Conservation (phyloP, 345 rosid species). For the Acer saccharum region DNA sequence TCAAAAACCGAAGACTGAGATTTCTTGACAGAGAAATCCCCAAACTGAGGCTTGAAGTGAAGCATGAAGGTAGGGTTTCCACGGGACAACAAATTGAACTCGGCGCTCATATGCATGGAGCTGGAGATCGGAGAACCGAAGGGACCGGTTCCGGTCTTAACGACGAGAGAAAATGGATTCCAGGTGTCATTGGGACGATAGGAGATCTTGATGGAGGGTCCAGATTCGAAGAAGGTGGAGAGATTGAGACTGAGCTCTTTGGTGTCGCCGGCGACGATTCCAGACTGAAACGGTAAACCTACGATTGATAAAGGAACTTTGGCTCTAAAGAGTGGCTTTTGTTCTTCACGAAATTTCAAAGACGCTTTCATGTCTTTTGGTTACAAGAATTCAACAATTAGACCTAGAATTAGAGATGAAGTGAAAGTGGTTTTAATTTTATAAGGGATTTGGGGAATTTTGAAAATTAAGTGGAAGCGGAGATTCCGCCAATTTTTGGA, state of each 20-base stretch:
- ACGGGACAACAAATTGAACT: slow-evolving; percentile 64
- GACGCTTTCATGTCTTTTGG: slow-evolving; percentile 73
- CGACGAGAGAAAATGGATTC: slow-evolving; percentile 82
- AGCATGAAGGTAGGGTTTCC: slow-evolving; percentile 90
- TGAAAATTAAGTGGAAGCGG: slow-evolving; percentile 13
- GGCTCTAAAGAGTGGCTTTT: slow-evolving; percentile 77
- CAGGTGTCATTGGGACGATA: slow-evolving; percentile 91
- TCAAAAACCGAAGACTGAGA: slow-evolving; percentile 60
- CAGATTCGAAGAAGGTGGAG: slow-evolving; percentile 77
- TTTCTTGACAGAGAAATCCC: slow-evolving; percentile 87
- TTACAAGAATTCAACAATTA: too few species aligned
- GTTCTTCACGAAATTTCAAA: slow-evolving; percentile 87
- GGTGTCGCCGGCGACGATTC: slow-evolving; percentile 86
- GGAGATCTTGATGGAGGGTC: slow-evolving; percentile 76
- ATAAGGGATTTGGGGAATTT: neutral
- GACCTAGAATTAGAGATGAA: neutral
- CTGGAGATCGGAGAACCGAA: slow-evolving; percentile 77
- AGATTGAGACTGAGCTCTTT: slow-evolving; percentile 81
- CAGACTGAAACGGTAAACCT: slow-evolving; percentile 90
- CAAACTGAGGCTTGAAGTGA: slow-evolving; percentile 85
- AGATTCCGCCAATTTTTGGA: slow-evolving; percentile 25
- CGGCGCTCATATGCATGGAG: slow-evolving; percentile 92
- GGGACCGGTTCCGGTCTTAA: slow-evolving; percentile 84
- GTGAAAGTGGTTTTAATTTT: neutral
- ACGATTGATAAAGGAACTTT: slow-evolving; percentile 76